phyloP scores from a whole-genome alignment of 2,329 filamentous ascomycete species.

The Zalaria sp. region DNA sequence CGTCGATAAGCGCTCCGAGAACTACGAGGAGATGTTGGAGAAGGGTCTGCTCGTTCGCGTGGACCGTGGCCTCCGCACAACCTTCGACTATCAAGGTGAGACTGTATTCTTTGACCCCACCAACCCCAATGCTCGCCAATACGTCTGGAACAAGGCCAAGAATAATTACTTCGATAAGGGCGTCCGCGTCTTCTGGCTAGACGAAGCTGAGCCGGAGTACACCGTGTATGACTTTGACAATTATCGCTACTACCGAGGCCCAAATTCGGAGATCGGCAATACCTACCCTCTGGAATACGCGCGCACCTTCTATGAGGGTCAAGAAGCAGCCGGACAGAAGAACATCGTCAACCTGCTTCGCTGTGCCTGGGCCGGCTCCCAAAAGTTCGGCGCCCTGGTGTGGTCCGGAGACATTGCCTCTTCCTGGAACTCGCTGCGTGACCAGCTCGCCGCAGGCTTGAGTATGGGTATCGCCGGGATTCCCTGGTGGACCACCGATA shows the following conservation, averaged over 20 bases:
- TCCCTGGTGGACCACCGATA: conserved; percentile 58
- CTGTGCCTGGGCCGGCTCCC: conserved; percentile 44
- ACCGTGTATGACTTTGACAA: conserved; percentile 51
- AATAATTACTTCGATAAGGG: conserved; percentile 48
- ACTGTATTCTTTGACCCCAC: conserved; percentile 51
- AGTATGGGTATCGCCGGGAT: conserved; percentile 53
- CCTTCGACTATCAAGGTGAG: conserved; percentile 45
- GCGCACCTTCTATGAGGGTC: conserved; percentile 46
- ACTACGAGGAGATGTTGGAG: conserved; percentile 48
- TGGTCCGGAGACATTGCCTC: conserved; percentile 56
- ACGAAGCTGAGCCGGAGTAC: conserved; percentile 57
- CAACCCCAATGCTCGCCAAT: conserved; percentile 43
- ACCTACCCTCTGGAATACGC: conserved; percentile 46
- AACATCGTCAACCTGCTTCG: conserved; percentile 46
- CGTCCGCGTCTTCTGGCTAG: conserved; percentile 53
- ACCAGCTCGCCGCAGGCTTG: conserved; percentile 48
- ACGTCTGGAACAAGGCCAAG: conserved; percentile 45
- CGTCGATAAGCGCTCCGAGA: conserved; percentile 44
- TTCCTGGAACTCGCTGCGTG: conserved; percentile 45
- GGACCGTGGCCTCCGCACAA: conserved; percentile 44
- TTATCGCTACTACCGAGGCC: conserved; percentile 45
- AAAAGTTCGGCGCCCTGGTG: conserved; percentile 50
- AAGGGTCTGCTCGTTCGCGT: conserved; percentile 45
- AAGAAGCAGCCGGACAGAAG: conserved; percentile 35
- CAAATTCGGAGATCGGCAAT: conserved; percentile 44